Base-by-base conservation (phyloP, 2,329 filamentous ascomycete species). In the Monosporascus sp. region DNA sequence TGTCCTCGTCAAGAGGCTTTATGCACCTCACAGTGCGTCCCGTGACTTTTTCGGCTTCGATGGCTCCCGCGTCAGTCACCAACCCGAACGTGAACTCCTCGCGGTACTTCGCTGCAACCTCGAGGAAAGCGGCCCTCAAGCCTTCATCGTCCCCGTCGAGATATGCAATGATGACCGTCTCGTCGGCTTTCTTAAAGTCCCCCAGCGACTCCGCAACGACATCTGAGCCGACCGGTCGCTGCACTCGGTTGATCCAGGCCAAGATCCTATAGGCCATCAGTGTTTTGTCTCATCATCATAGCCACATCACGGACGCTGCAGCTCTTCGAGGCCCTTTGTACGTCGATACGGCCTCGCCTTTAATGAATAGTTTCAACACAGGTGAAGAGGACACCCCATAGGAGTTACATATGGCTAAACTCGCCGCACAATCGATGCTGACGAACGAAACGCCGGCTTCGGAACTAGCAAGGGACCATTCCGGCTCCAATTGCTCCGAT, bases 61-160 rank as follows among this genome's bases (percentile, higher is more conserved):
- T 47, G 6, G 59, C 47, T 2, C 53, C 53, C 2, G 51, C n/a
- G 28, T 64, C 60, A 0, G 54, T 53, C 5, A 59, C 56, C 14
- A 66, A 14, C 14, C 65, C 69, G 48, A 73, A 72, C 2, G 63
- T 65, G 52, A 73, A 73, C 54, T 72, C 69, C 14, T 64, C 60
- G 6, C 58, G 57, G 53, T 68, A 67, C 24, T 55, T 57, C 8
- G 48, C 45, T 1, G 69, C 70, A 1, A 67, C 56, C 7, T 60
- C 54, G 7, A 58, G 52, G 38, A 71, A 68, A 2, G 51, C 51
- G 14, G 55, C 37, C 2, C 57, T 55, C 7, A 60, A 53, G 6
- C 37, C 48, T 3, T 58, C 52, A 47, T 69, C 62, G 4, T 54
- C 53, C 1, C 52, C 24, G 17, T 51, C 44, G 2, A 71, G 41